Evolutionary conservation across 495 filamentous ascomycete species (phyloP).

Genomic region (Aspergillus sclerotioniger): DNA sequence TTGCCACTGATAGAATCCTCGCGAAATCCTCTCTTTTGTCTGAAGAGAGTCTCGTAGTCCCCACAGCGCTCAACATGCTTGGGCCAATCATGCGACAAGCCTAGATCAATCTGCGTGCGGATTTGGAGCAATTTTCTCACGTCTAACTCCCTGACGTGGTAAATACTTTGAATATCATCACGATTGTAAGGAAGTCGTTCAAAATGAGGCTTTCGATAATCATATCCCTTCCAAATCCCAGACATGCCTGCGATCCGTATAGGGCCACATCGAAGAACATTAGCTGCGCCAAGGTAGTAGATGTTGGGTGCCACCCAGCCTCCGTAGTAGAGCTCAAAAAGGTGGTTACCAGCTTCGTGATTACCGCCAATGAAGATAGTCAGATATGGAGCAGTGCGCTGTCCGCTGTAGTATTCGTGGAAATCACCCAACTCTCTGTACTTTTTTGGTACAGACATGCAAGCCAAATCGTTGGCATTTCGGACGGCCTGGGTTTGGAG

Average conservation of each 20-base stretch:
- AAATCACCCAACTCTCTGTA: constrained; percentile 87
- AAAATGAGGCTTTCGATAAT: constrained; percentile 76
- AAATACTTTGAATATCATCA: constrained; percentile 72
- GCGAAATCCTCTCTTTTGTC: constrained; percentile 67
- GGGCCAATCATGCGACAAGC: constrained; percentile 95
- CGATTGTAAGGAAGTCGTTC: constrained; percentile 83
- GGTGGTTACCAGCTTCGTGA: constrained; percentile 84
- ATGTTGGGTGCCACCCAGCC: constrained; percentile 97
- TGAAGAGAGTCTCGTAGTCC: constrained; percentile 59
- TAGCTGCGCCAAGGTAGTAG: constrained; percentile 91
- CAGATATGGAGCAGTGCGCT: constrained; percentile 72
- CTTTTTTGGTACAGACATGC: constrained; percentile 82
- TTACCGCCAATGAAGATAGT: constrained; percentile 94
- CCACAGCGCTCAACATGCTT: constrained; percentile 73
- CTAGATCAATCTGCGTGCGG: constrained; percentile 79
- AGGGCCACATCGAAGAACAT: constrained; percentile 76
- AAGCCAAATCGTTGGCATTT: constrained; percentile 80
- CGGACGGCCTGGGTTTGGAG: constrained; percentile 65
- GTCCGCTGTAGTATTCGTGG: constrained; percentile 85
- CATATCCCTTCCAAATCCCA: constrained; percentile 87
- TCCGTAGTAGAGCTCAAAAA: constrained; percentile 91
- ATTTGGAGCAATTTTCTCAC: constrained; percentile 85
- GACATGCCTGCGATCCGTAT: constrained; percentile 87
- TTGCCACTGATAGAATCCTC: constrained; percentile 68
- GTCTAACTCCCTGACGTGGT: constrained; percentile 89